Conservation (phyloP, 768 basidiomycete genomes). For the Amanita rimosa region DNA sequence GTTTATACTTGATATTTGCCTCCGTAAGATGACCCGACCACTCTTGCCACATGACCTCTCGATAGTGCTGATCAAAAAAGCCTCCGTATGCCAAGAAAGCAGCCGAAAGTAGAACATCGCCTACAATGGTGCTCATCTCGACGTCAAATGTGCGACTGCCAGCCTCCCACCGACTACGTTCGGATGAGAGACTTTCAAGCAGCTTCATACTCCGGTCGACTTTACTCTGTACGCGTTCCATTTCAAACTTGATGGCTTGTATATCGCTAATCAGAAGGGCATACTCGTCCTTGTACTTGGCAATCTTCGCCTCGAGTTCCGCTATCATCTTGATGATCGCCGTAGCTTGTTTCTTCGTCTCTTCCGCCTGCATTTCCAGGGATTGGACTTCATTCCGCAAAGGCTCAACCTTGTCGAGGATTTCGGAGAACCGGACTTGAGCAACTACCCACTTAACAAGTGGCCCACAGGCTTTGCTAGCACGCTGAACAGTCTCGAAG, state of each 20-base stretch:
- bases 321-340: constrained; percentile 88
- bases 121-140: constrained; percentile 98
- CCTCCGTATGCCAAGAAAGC: constrained; percentile 96
- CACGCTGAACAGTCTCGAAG: constrained; percentile 90
- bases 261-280: constrained; percentile 94
- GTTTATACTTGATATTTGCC: constrained; percentile 86
- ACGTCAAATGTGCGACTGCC: constrained; percentile 93
- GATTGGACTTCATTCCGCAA: constrained; percentile 92
- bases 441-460: constrained; percentile 98
- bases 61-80: constrained; percentile 98
- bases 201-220: constrained; percentile 96
- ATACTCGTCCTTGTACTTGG: constrained; percentile 93
- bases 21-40: constrained; percentile 87
- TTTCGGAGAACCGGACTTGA: constrained; percentile 94
- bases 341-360: constrained; percentile 87
- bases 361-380: constrained; percentile 84
- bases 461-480: constrained; percentile 94
- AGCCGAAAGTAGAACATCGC: constrained; percentile 90
- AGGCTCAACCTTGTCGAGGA: constrained; percentile 94
- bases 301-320: constrained; percentile 89
- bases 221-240: constrained; percentile 96
- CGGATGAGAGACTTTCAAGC: constrained; percentile 88
- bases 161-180: constrained; percentile 87
- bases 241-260: constrained; percentile 93
- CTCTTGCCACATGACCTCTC: constrained; percentile 93